Evolutionary conservation across 2,329 filamentous ascomycete species (phyloP).

Genomic region (Diaporthe sp.): DNA sequence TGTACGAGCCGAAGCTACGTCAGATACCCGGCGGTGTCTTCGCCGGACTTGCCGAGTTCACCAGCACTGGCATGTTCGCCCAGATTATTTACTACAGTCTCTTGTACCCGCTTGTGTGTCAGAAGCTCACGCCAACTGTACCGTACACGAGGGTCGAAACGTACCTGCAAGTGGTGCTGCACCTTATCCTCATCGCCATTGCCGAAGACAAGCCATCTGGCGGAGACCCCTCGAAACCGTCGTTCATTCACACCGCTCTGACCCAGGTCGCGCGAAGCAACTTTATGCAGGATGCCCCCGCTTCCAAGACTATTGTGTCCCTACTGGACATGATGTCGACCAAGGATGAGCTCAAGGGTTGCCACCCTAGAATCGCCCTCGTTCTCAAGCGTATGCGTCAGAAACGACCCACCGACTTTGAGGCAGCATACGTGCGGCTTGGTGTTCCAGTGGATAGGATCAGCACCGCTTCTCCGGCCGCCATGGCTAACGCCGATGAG

Average conservation of each 20-base stretch:
- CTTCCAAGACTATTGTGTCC: constrained; percentile 73
- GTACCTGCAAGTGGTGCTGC: constrained; percentile 91
- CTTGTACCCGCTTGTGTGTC: constrained; percentile 81
- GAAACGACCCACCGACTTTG: constrained; percentile 81
- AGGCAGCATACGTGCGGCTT: constrained; percentile 73
- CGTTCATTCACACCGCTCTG: constrained; percentile 81
- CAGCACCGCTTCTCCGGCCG: constrained; percentile 85
- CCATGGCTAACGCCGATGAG: constrained; percentile 73
- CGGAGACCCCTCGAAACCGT: constrained; percentile 65
- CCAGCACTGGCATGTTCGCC: constrained; percentile 85
- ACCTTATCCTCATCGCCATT: constrained; percentile 87
- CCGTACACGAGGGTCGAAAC: constrained; percentile 88
- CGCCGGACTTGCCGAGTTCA: constrained; percentile 81
- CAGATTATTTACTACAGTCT: constrained; percentile 92
- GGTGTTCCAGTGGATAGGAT: constrained; percentile 82
- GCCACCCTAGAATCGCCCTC: constrained; percentile 85
- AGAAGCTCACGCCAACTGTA: constrained; percentile 78
- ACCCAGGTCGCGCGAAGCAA: constrained; percentile 73
- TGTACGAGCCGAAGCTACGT: constrained; percentile 89
- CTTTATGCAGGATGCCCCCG: constrained; percentile 68
- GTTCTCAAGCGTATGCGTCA: constrained; percentile 89
- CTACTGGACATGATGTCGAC: constrained; percentile 72
- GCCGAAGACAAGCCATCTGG: constrained; percentile 81
- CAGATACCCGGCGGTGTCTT: constrained; percentile 85
- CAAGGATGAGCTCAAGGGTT: constrained; percentile 84